phyloP scores from a whole-genome alignment of 192 early-diverging fungal species.

The Coemansia reversa region DNA sequence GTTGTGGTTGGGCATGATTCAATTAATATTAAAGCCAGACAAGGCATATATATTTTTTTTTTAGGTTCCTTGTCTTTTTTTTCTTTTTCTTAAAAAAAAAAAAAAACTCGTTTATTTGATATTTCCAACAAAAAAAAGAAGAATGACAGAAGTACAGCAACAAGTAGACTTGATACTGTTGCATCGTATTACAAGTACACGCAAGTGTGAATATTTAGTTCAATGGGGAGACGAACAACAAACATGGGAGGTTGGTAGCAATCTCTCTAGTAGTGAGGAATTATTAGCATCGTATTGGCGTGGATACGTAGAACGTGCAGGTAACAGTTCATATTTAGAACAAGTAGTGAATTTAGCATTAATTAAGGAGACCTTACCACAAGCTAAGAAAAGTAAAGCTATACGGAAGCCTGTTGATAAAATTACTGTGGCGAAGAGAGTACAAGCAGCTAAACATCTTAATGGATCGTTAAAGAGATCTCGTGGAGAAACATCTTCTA shows the following conservation, averaged over 20 bases:
- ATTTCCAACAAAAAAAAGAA: too few species aligned
- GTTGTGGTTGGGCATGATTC: too few species aligned
- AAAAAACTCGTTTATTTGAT: too few species aligned
- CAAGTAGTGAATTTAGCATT: too few species aligned
- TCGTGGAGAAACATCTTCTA: background rate
- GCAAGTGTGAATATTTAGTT: constrained; percentile 31
- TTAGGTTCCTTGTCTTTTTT: too few species aligned
- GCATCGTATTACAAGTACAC: constrained; percentile 9
- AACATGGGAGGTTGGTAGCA: constrained; percentile 29
- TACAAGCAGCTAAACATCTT: constrained; percentile 37
- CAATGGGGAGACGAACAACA: constrained; percentile 30
- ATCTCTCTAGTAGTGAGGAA: constrained; percentile 17
- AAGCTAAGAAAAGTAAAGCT: too few species aligned
- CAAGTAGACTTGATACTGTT: constrained; percentile 18
- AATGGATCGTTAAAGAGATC: constrained; percentile 4
- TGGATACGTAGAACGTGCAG: background rate
- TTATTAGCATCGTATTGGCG: constrained; percentile 25
- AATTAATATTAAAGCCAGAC: too few species aligned
- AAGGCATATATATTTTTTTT: too few species aligned
- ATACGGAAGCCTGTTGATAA: constrained; percentile 13
- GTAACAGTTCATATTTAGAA: too few species aligned
- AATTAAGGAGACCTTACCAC: too few species aligned
- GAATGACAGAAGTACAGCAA: constrained; percentile 4
- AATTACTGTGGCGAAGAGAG: constrained; percentile 34
- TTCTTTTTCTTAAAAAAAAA: background rate